Evolutionary conservation across 2,329 filamentous ascomycete species (phyloP).

Genomic region (Fonsecaea monophora): DNA sequence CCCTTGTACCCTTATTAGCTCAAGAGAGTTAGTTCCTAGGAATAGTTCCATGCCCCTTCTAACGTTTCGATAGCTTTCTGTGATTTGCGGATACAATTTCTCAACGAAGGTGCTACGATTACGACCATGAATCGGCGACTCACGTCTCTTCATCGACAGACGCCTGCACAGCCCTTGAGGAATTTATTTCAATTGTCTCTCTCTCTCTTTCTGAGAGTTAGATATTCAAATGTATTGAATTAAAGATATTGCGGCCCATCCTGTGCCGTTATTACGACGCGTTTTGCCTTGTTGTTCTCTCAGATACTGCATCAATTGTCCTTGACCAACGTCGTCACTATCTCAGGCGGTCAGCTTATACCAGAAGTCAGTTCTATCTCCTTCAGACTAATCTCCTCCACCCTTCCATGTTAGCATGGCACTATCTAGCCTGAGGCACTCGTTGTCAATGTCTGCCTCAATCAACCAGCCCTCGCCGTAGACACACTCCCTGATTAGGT

Average conservation of each 20-base stretch:
- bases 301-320: constrained; percentile 21
- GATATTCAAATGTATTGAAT: neutral
- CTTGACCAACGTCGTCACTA: constrained; percentile 17
- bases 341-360: constrained; percentile 17
- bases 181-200: constrained; percentile 3
- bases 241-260: no score
- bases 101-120: constrained; percentile 20
- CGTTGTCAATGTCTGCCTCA: no score
- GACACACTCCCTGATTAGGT: no score
- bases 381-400: constrained; percentile 5
- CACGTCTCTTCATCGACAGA: constrained; percentile 7
- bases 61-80: no score
- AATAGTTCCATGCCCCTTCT: no score
- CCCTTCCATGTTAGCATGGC: constrained; percentile 8
- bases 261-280: neutral
- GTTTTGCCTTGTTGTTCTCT: constrained; percentile 15
- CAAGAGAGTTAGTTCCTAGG: no score
- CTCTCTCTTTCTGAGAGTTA: constrained; percentile 15
- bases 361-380: constrained; percentile 7
- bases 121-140: constrained; percentile 13
- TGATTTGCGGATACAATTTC: constrained; percentile 18
- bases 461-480: no score
- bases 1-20: no score
- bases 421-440: neutral
- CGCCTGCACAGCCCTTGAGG: constrained; percentile 5